phyloP scores from a whole-genome alignment of 2,329 filamentous ascomycete genomes.

The Cytospora schulzeri region DNA sequence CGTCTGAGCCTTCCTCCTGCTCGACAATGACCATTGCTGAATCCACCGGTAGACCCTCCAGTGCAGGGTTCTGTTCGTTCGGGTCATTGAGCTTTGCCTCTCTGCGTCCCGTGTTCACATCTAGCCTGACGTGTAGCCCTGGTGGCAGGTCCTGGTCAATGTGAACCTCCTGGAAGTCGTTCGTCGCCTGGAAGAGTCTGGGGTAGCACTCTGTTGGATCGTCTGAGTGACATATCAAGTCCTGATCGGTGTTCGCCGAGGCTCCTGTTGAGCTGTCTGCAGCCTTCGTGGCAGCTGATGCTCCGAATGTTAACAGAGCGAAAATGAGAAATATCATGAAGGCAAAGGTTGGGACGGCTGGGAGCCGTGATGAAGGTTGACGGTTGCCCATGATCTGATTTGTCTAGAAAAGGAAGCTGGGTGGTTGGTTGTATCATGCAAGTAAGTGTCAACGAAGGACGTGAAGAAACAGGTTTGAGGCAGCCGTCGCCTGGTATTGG shows the following conservation, averaged over 20 bases:
- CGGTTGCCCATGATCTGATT: conserved; percentile 5
- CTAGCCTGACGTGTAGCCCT: conserved; percentile 67
- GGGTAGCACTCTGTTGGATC: conserved; percentile 67
- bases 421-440: background rate
- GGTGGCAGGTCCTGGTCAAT: conserved; percentile 66
- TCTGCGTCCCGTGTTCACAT: conserved; percentile 64
- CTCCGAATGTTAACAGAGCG: conserved; percentile 21
- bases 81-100: conserved; percentile 69
- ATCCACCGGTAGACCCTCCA: conserved; percentile 56
- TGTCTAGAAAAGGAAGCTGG: background rate
- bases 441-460: background rate
- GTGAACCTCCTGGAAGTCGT: conserved; percentile 64
- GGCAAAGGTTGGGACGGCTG: conserved; percentile 8
- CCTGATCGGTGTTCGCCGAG: conserved; percentile 30
- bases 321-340: conserved; percentile 20
- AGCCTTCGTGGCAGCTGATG: conserved; percentile 5
- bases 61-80: conserved; percentile 48
- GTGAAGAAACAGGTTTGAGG: background rate
- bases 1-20: conserved; percentile 49
- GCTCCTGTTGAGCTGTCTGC: conserved; percentile 2
- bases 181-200: conserved; percentile 62
- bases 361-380: background rate
- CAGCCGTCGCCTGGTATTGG: background rate
- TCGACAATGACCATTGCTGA: conserved; percentile 58
- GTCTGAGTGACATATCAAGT: conserved; percentile 66